Conservation (phyloP, 805 yeast species). For the Torulaspora maleeae region DNA sequence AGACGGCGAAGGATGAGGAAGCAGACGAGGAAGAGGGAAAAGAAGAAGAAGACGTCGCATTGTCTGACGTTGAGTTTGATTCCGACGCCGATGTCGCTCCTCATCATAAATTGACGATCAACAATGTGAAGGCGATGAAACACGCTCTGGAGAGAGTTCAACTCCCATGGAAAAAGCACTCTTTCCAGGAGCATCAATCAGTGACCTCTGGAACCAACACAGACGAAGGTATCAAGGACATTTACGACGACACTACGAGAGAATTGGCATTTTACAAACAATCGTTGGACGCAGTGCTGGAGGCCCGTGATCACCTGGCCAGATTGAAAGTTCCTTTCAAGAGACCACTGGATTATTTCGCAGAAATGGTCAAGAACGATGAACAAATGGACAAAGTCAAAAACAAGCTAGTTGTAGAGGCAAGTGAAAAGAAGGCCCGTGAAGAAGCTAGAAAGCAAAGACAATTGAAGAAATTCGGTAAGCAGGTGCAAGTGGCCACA, state of each 20-base stretch:
- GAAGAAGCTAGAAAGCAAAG: constrained; percentile 94
- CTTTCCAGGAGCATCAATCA: constrained; percentile 82
- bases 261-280: constrained; percentile 94
- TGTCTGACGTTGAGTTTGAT: constrained; percentile 87
- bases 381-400: constrained; percentile 96
- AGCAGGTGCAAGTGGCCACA: constrained; percentile 92
- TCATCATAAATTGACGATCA: constrained; percentile 80
- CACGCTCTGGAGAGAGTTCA: constrained; percentile 64
- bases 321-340: constrained; percentile 80
- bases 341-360: constrained; percentile 93
- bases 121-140: constrained; percentile 78
- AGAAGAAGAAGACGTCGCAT: constrained; percentile 77
- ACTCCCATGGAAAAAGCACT: constrained; percentile 53
- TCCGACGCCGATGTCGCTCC: constrained; percentile 95
- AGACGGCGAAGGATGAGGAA: constrained; percentile 45
- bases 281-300: constrained; percentile 76
- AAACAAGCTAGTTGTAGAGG: constrained; percentile 72
- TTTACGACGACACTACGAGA: constrained; percentile 92
- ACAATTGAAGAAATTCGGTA: constrained; percentile 92
- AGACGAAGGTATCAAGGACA: constrained; percentile 69
- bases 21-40: constrained; percentile 56
- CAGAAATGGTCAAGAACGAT: constrained; percentile 97
- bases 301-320: constrained; percentile 60
- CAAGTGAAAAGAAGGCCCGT: constrained; percentile 78
- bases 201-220: constrained; percentile 56